Evolutionary conservation across 805 yeast species (phyloP).

Genomic region (Jamesozyma hellenica): DNA sequence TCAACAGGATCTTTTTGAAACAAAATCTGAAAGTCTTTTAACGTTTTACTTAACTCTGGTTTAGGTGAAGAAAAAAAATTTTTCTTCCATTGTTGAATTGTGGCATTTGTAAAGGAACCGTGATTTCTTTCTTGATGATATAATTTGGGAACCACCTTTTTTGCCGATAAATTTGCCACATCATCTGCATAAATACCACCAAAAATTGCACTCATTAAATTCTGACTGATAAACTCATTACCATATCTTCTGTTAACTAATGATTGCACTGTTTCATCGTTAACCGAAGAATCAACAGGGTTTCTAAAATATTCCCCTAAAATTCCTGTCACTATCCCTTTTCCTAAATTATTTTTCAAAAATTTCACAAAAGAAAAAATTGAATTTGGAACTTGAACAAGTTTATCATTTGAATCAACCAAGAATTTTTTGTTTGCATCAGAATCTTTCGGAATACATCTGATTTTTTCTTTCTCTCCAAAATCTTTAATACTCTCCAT

Average conservation of each 20-base stretch:
- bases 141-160: slow-evolving; percentile 46
- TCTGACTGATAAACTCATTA: slow-evolving; percentile 31
- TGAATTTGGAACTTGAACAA: slow-evolving; percentile 48
- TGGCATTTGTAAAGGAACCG: slow-evolving; percentile 48
- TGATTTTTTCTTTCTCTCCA: slow-evolving; percentile 40
- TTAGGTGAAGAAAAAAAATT: slow-evolving; percentile 7
- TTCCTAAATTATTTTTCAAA: slow-evolving; percentile 34
- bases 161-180: slow-evolving; percentile 51
- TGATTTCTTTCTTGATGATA: slow-evolving; percentile 47
- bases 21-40: slow-evolving; percentile 32
- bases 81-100: slow-evolving; percentile 29
- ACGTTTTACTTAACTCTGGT: slow-evolving; percentile 19
- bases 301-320: slow-evolving; percentile 42
- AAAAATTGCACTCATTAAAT: slow-evolving; percentile 68
- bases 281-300: slow-evolving; percentile 13
- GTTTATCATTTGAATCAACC: slow-evolving; percentile 34
- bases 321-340: slow-evolving; percentile 36
- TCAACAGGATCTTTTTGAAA: slow-evolving; percentile 33
- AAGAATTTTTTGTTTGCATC: slow-evolving; percentile 66
- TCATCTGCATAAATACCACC: slow-evolving; percentile 95
- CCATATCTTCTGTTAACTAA: slow-evolving; percentile 69
- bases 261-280: slow-evolving; percentile 64
- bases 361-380: slow-evolving; percentile 30
- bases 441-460: slow-evolving; percentile 47
- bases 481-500: slow-evolving; percentile 46